Evolutionary conservation across 2,329 filamentous ascomycete genomes (phyloP).

Genomic region (Herpotrichia juniperi): DNA sequence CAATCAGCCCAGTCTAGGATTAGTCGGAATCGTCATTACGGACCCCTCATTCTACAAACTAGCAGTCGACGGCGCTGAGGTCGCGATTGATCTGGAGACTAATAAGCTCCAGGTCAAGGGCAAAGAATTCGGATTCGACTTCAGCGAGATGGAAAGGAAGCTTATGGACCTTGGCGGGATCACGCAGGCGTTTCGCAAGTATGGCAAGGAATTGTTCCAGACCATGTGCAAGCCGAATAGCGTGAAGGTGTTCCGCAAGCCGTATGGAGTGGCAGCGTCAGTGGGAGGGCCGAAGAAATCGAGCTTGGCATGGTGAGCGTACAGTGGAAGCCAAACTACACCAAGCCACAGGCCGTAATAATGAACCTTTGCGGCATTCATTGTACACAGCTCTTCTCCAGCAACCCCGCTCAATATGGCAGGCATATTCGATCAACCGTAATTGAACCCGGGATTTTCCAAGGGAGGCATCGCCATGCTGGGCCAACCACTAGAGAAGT

Average conservation of each 20-base stretch:
- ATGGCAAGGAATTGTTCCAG: slow-evolving; percentile 29
- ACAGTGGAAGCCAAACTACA: not conserved
- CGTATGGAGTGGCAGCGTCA: not conserved
- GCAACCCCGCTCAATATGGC: too few species aligned
- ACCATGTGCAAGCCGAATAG: slow-evolving; percentile 8
- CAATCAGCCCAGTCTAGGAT: slow-evolving; percentile 54
- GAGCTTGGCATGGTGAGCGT: slow-evolving; percentile 8
- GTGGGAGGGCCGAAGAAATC: not conserved
- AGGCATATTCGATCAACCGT: not conserved
- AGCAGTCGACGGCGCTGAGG: slow-evolving; percentile 41
- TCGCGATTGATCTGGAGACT: slow-evolving; percentile 42
- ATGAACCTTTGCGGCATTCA: too few species aligned
- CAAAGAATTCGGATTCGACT: slow-evolving; percentile 38
- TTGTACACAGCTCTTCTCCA: too few species aligned
- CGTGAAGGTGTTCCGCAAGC: slow-evolving; percentile 10
- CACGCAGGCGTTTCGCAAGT: slow-evolving; percentile 47
- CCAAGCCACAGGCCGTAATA: too few species aligned
- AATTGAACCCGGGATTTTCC: not conserved
- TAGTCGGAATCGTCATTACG: slow-evolving; percentile 50
- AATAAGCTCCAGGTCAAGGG: slow-evolving; percentile 26
- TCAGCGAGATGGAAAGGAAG: slow-evolving; percentile 49
- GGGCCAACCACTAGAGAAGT: slow-evolving; percentile 39
- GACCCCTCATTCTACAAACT: slow-evolving; percentile 49
- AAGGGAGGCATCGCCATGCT: slow-evolving; percentile 8
- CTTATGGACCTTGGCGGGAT: slow-evolving; percentile 48